Evolutionary conservation across 257 asterid species (phyloP), one percentile per base, ranked within the genome.

Genomic region (Eustoma russellianum): DNA sequence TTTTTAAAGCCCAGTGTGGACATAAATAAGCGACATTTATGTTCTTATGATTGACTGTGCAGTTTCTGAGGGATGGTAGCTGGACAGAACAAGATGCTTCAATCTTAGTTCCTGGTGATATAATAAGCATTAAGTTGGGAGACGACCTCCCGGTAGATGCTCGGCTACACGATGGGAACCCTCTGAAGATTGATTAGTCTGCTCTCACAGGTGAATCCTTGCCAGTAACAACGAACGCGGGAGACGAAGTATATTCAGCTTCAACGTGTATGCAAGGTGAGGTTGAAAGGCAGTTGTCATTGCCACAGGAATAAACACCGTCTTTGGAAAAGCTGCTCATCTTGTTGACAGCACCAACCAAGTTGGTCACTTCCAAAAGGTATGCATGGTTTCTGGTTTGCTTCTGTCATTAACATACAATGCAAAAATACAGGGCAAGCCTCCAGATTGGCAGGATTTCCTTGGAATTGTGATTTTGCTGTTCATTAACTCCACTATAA

Each of bases 81-180:
- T 83, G 94, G 94, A 56, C n/a, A 10, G 83, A 85, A 54, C 75
- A 74, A 49, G 94, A 85, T 1, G 94, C 94, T 4, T 70, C 92
- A 1, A 62, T 81, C 13, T 65, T 85, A 38, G 94, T 82, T 7
- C 94, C 94, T 0, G 94, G 94, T 16, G 94, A 85, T 53, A 68
- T 85, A 6, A 55, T 85, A 41, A 81, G 92, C 52, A 73, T 85
- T 16, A 82, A 81, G 60, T 62, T 85, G 56, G 94, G 94, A 19
- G 94, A 85, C 46, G 82, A 82, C 14, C 58, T 85, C 60, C 94
- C 94, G 0, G 92, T 92, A n/a, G 94, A 85, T 69, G 91, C 94
- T 16, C 79, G 94, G 48, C 64, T 85, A 19, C 73, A 81, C 2
- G 77, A 85, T 16, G 94, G 92, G 1, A 92, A 85, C 67, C 92